Conservation (phyloP, 805 yeast genomes). For the Pichia occidentalis region DNA sequence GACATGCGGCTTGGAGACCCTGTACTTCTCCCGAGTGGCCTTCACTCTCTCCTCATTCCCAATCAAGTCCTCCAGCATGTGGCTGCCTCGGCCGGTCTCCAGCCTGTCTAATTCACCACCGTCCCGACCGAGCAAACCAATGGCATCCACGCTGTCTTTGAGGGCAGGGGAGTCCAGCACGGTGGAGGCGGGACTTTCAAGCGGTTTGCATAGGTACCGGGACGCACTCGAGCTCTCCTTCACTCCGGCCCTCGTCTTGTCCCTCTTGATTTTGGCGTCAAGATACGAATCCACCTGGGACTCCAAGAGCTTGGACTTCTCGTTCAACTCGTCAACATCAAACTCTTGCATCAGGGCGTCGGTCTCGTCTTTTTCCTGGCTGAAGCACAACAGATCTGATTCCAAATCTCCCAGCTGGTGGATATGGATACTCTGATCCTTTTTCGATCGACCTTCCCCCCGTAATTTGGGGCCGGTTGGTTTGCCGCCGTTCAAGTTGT, state of each 20-base stretch:
- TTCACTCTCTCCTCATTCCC: conserved; percentile 10
- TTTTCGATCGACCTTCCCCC: too few species aligned
- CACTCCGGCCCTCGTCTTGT: conserved; percentile 12
- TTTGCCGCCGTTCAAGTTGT: too few species aligned
- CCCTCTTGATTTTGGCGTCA: background rate
- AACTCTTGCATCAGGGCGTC: conserved; percentile 9
- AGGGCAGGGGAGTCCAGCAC: too few species aligned
- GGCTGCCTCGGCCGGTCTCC: background rate
- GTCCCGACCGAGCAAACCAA: too few species aligned
- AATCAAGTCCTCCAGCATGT: background rate
- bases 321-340: conserved; percentile 2
- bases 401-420: background rate
- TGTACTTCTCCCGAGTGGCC: conserved; percentile 17
- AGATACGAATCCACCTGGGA: background rate
- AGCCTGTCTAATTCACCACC: too few species aligned
- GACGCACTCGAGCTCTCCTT: too few species aligned
- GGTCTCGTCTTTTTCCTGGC: background rate
- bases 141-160: too few species aligned
- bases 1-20: conserved; percentile 11
- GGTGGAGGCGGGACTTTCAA: too few species aligned
- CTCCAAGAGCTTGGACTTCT: background rate
- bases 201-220: too few species aligned
- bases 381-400: background rate
- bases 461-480: too few species aligned
- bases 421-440: background rate